A percentile compares a stretch with the other conserved stretches of the same genome.
phyloP scores from a whole-genome alignment of 2,329 filamentous ascomycete genomes.

The Pseudogymnoascus sp. region DNA sequence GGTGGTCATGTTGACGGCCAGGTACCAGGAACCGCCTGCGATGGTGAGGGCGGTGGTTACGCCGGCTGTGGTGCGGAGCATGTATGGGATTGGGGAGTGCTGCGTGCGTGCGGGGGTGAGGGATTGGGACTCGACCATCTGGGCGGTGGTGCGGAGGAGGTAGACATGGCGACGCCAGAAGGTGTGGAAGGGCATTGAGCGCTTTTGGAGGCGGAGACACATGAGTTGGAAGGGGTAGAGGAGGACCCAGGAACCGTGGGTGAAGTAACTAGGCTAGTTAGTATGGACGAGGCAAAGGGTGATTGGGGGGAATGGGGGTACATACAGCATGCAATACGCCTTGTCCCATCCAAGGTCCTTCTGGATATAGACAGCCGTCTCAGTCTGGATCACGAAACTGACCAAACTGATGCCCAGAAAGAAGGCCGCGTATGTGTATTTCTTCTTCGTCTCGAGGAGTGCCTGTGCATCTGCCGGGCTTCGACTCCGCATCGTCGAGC shows the following conservation, averaged over 20 bases:
- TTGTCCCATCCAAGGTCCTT: constrained; percentile 90
- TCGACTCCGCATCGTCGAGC: constrained; percentile 66
- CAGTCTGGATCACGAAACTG: constrained; percentile 88
- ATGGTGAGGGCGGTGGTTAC: constrained; percentile 82
- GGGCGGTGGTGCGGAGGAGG: constrained; percentile 55
- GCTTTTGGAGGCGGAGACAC: constrained; percentile 71
- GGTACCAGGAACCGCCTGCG: constrained; percentile 89
- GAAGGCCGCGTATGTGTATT: constrained; percentile 78
- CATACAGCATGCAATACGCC: constrained; percentile 96
- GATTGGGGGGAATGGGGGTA: constrained; percentile 10
- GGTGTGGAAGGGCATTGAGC: constrained; percentile 65
- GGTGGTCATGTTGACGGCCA: constrained; percentile 88
- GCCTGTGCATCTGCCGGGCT: constrained; percentile 57
- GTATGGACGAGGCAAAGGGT: constrained; percentile 5
- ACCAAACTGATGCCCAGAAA: constrained; percentile 78
- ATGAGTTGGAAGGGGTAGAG: constrained; percentile 81
- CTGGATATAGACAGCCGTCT: constrained; percentile 92
- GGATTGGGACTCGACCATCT: constrained; percentile 79
- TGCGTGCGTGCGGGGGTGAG: constrained; percentile 47
- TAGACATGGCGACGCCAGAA: constrained; percentile 74
- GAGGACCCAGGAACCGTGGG: constrained; percentile 86
- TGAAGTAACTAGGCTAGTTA: constrained; percentile 54
- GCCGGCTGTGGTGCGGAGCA: constrained; percentile 68
- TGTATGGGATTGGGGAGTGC: constrained; percentile 57
- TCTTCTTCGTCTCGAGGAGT: constrained; percentile 60